Evolutionary conservation across 192 early-diverging fungal species (phyloP).

Genomic region (Gonapodya sp.): DNA sequence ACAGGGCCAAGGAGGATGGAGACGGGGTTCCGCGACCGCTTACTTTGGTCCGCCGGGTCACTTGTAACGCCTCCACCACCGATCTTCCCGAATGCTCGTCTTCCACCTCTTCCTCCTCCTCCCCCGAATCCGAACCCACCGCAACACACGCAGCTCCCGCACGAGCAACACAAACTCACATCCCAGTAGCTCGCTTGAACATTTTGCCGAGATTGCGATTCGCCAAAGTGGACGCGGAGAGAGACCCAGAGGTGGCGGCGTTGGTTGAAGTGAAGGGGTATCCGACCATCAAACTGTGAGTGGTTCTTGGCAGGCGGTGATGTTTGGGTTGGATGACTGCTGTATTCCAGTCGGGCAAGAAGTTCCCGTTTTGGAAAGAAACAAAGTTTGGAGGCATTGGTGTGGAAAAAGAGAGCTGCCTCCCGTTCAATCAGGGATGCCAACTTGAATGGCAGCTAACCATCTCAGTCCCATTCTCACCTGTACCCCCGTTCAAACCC

Average conservation of each 20-base stretch:
- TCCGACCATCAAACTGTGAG: conserved; percentile 4
- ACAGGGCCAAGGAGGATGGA: not conserved
- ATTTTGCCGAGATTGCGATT: not conserved
- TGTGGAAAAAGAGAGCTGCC: no score
- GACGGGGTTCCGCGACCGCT: no score
- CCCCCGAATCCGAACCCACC: not conserved
- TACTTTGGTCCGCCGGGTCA: no score
- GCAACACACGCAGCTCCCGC: not conserved
- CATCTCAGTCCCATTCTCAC: no score
- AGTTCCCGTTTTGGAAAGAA: no score
- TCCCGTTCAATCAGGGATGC: no score
- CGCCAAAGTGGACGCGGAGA: not conserved
- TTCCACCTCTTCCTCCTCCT: not conserved
- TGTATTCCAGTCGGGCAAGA: no score
- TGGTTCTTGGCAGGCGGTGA: not conserved
- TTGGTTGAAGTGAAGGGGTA: conserved; percentile 5
- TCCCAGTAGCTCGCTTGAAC: not conserved
- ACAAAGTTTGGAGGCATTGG: no score
- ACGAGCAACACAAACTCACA: no score
- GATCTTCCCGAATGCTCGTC: no score
- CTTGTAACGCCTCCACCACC: no score
- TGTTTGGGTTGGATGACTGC: not conserved
- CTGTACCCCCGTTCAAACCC: not conserved
- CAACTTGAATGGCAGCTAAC: no score
- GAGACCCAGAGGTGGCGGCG: conserved; percentile 3